Evolutionary conservation across 495 filamentous ascomycete species (phyloP).

Genomic region (Xylaria bambusicola): DNA sequence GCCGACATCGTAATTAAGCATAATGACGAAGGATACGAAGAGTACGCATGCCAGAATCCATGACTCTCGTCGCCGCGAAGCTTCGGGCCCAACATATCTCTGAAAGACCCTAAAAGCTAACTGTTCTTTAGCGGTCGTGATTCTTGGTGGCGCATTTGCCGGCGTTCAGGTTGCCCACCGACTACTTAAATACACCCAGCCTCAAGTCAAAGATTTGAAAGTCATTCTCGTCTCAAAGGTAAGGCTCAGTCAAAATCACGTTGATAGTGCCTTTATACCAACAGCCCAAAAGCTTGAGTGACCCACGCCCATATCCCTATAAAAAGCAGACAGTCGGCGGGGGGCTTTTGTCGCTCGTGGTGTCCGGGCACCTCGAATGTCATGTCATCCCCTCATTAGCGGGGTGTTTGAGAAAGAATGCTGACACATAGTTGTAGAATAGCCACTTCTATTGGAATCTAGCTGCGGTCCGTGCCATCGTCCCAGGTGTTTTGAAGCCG

Average conservation of each 20-base stretch:
- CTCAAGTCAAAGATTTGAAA: slow-evolving; percentile 40
- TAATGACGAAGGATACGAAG: slow-evolving; percentile 6
- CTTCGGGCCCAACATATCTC: neutral
- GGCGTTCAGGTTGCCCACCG: slow-evolving; percentile 56
- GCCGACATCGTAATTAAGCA: slow-evolving; percentile 6
- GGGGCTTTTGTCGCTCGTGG: neutral
- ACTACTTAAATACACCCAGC: slow-evolving; percentile 47
- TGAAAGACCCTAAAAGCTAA: slow-evolving; percentile 20
- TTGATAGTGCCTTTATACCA: neutral
- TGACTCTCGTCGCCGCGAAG: neutral
- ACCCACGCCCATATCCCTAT: too few relatives aligned
- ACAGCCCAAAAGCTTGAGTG: too few relatives aligned
- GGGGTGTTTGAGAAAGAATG: slow-evolving; percentile 6
- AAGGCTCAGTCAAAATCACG: slow-evolving; percentile 10
- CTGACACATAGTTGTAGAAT: slow-evolving; percentile 40
- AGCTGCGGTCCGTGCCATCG: slow-evolving; percentile 56
- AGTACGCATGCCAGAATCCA: neutral
- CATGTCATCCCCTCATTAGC: too few relatives aligned
- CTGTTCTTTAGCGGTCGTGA: slow-evolving; percentile 48
- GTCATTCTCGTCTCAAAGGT: slow-evolving; percentile 52
- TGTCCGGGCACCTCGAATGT: neutral
- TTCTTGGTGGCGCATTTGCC: slow-evolving; percentile 57
- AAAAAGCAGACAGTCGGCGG: neutral
- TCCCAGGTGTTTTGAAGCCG: slow-evolving; percentile 49
- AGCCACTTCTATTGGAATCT: slow-evolving; percentile 61